Conservation (phyloP, 192 early-diverging fungal genomes). For the Backusella parvicylindrica region DNA sequence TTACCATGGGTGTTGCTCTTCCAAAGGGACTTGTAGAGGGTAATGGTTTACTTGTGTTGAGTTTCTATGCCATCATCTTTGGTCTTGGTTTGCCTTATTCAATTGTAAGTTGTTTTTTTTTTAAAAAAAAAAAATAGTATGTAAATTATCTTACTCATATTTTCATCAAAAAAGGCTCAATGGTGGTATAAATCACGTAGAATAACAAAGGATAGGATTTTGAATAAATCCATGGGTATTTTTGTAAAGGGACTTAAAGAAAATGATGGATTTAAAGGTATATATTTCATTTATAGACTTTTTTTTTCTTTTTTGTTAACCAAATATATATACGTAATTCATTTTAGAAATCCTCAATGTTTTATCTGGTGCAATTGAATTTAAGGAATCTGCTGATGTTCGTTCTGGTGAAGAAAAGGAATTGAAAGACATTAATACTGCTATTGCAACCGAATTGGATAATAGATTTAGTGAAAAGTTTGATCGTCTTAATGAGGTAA, state of each 20-base stretch:
- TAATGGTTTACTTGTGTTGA: conserved; percentile 80
- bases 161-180: conserved; percentile 49
- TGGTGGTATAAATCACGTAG: conserved; percentile 95
- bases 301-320: not conserved
- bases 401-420: conserved; percentile 43
- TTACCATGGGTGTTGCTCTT: conserved; percentile 90
- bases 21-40: conserved; percentile 88
- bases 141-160: too few relatives aligned
- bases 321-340: not conserved
- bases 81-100: conserved; percentile 84
- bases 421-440: conserved; percentile 37
- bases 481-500: conserved; percentile 31
- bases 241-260: conserved; percentile 92
- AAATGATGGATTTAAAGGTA: conserved; percentile 34
- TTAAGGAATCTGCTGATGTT: conserved; percentile 46
- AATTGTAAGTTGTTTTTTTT: conserved; percentile 53
- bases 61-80: conserved; percentile 84
- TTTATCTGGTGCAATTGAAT: conserved; percentile 73
- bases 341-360: conserved; percentile 68
- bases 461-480: conserved; percentile 56
- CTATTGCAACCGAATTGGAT: conserved; percentile 54
- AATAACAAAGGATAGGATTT: conserved; percentile 87
- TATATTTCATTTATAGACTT: not conserved
- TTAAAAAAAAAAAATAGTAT: too few relatives aligned
- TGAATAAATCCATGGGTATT: conserved; percentile 83